These are phyloP conservation scores for Trametes sp. DNA, from an alignment of 1,284 basidiomycete genomes.

Conservation along the genomic window DNA sequence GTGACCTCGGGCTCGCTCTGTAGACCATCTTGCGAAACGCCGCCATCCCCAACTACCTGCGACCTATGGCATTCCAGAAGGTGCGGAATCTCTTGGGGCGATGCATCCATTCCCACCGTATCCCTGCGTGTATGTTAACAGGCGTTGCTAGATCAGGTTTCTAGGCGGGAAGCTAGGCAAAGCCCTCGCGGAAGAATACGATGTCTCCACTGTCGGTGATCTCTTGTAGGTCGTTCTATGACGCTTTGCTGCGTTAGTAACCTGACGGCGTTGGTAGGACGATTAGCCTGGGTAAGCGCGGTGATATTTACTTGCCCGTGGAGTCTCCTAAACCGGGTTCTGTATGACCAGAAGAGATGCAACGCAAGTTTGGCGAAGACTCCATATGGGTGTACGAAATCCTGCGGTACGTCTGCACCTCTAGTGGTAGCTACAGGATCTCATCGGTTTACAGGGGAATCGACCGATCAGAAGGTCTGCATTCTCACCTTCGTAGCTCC, in stretches of 20 bases:
- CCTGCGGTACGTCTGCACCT: constrained; percentile 56
- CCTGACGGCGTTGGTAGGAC: constrained; percentile 7
- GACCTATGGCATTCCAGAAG: constrained; percentile 88
- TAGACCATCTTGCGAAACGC: constrained; percentile 84
- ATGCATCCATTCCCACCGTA: neutral
- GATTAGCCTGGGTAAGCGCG: constrained; percentile 22
- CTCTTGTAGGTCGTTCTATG: constrained; percentile 64
- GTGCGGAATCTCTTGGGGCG: constrained; percentile 45
- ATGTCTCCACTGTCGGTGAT: constrained; percentile 89
- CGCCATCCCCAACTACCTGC: constrained; percentile 86
- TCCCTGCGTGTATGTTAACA: neutral
- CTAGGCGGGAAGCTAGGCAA: constrained; percentile 95
- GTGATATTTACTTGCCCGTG: constrained; percentile 34
- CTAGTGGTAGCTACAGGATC: constrained; percentile 1
- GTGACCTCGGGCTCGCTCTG: neutral
- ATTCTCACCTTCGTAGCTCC: neutral
- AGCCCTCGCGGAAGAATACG: constrained; percentile 87
- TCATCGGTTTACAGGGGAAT: constrained; percentile 71
- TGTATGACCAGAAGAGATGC: constrained; percentile 72
- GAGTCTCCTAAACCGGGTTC: constrained; percentile 25
- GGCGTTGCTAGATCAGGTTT: constrained; percentile 79
- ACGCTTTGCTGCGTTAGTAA: neutral
- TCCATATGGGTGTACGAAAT: constrained; percentile 93
- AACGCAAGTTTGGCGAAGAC: constrained; percentile 83
- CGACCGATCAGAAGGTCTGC: constrained; percentile 86